A percentile compares a stretch with the other conserved stretches of the same genome.
phyloP scores from a whole-genome alignment of 441 rosid genomes.

The Erysimum cheiri region DNA sequence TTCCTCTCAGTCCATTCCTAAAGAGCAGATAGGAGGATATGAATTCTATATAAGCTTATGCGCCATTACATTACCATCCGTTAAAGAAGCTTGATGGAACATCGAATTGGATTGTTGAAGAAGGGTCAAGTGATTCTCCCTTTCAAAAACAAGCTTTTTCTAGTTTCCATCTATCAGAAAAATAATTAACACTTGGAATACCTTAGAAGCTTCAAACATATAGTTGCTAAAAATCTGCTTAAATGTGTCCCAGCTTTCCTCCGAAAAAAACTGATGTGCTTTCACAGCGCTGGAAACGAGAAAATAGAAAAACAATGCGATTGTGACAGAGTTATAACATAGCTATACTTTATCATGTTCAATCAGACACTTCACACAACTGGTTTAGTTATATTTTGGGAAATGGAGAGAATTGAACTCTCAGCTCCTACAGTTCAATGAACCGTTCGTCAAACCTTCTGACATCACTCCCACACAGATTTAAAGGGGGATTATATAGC shows the following conservation, averaged over 20 bases:
- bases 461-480: conserved; percentile 95
- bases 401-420: conserved; percentile 99
- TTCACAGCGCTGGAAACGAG: conserved; percentile 77
- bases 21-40: conserved; percentile 15
- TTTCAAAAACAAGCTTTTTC: not conserved
- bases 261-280: conserved; percentile 92
- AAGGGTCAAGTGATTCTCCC: conserved; percentile 8
- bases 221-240: conserved; percentile 80
- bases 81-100: not conserved
- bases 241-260: conserved; percentile 87
- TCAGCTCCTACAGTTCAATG: conserved; percentile 87
- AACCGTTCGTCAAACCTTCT: conserved; percentile 97
- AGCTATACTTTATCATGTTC: conserved; percentile 17
- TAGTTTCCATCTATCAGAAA: conserved; percentile 5
- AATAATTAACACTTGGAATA: conserved; percentile 35
- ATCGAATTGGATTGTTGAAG: not conserved
- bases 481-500: conserved; percentile 61
- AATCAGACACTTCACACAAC: conserved; percentile 33
- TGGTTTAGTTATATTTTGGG: conserved; percentile 50
- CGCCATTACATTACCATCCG: not conserved
- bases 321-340: conserved; percentile 41
- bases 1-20: conserved; percentile 82
- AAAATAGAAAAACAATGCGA: conserved; percentile 50
- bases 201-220: conserved; percentile 96
- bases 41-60: not conserved